Evolutionary conservation across 306 rosid species (phyloP).

Genomic region (Prunus kanzakura): DNA sequence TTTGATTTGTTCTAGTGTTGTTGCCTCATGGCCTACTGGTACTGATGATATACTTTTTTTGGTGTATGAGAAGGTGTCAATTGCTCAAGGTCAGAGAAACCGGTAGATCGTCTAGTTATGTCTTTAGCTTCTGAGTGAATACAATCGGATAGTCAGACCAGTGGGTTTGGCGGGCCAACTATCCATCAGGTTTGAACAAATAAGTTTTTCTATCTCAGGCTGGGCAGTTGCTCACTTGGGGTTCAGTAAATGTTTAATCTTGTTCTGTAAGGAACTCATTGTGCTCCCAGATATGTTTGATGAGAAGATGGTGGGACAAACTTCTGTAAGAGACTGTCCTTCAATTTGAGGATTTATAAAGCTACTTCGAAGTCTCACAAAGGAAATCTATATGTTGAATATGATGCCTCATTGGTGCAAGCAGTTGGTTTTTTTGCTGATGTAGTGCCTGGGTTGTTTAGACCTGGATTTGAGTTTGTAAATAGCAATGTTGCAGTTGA

Average conservation of each 20-base stretch:
- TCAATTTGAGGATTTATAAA: constrained; percentile 70
- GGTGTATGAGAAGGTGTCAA: constrained; percentile 25
- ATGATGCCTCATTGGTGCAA: constrained; percentile 58
- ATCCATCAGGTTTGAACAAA: constrained; percentile 40
- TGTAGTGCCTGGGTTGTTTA: constrained; percentile 64
- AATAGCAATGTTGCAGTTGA: constrained; percentile 52
- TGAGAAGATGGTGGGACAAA: constrained; percentile 53
- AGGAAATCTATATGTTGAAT: constrained; percentile 68
- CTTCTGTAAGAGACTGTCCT: constrained; percentile 58
- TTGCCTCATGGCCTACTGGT: background rate
- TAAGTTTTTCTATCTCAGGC: constrained; percentile 47
- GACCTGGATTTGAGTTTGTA: constrained; percentile 66
- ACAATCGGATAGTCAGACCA: constrained; percentile 57
- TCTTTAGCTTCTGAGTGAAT: constrained; percentile 63
- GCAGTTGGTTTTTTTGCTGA: constrained; percentile 73
- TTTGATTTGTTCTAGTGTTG: background rate
- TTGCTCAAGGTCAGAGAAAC: constrained; percentile 71
- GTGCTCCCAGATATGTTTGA: constrained; percentile 54
- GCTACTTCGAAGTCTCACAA: constrained; percentile 61
- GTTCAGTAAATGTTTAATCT: constrained; percentile 58
- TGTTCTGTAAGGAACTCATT: constrained; percentile 66
- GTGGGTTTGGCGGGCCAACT: constrained; percentile 46
- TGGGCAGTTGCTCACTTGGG: constrained; percentile 72
- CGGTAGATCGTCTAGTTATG: constrained; percentile 64
- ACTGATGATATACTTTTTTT: constrained; percentile 3